A percentile compares a stretch with the other conserved stretches of the same genome.
Evolutionary conservation across 2,329 filamentous ascomycete species (phyloP).

Genomic region (Didymella arachidicola): DNA sequence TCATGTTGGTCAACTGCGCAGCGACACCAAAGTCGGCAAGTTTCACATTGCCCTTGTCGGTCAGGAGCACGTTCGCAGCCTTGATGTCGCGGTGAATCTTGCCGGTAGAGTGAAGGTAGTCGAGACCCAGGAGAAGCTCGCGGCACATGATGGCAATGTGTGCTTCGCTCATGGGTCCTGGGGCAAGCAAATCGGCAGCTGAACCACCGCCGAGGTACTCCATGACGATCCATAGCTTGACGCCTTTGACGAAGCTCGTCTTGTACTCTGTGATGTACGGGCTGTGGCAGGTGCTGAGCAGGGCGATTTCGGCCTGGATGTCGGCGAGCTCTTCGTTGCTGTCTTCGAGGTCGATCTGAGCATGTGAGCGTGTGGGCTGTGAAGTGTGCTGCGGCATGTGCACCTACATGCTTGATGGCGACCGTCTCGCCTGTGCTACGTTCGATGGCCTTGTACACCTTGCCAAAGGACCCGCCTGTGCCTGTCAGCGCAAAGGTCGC

Average conservation of each 20-base stretch:
- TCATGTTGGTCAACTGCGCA: slow-evolving; percentile 95
- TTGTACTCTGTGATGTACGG: slow-evolving; percentile 96
- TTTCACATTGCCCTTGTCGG: slow-evolving; percentile 88
- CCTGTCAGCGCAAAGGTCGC: slow-evolving; percentile 26
- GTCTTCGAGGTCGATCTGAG: slow-evolving; percentile 94
- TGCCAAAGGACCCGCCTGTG: slow-evolving; percentile 89
- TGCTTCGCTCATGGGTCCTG: slow-evolving; percentile 83
- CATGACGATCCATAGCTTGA: slow-evolving; percentile 99
- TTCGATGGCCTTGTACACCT: slow-evolving; percentile 96
- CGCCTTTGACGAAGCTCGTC: slow-evolving; percentile 91
- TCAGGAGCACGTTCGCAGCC: slow-evolving; percentile 94
- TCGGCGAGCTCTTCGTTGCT: slow-evolving; percentile 98
- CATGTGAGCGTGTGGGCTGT: slow-evolving; percentile 12
- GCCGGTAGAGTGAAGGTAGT: slow-evolving; percentile 91
- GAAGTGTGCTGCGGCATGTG: background rate
- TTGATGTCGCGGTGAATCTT: slow-evolving; percentile 98
- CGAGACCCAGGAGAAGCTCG: slow-evolving; percentile 85
- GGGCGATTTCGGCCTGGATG: slow-evolving; percentile 95
- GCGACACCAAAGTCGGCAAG: slow-evolving; percentile 97
- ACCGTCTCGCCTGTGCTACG: slow-evolving; percentile 89
- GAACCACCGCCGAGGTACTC: slow-evolving; percentile 95
- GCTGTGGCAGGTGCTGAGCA: slow-evolving; percentile 93
- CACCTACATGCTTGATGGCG: slow-evolving; percentile 89
- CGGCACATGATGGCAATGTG: slow-evolving; percentile 95
- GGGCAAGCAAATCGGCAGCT: slow-evolving; percentile 92